Evolutionary conservation across 306 rosid species (phyloP), one percentile per base, ranked within the genome.

Genomic region (Cajanus cajan): DNA sequence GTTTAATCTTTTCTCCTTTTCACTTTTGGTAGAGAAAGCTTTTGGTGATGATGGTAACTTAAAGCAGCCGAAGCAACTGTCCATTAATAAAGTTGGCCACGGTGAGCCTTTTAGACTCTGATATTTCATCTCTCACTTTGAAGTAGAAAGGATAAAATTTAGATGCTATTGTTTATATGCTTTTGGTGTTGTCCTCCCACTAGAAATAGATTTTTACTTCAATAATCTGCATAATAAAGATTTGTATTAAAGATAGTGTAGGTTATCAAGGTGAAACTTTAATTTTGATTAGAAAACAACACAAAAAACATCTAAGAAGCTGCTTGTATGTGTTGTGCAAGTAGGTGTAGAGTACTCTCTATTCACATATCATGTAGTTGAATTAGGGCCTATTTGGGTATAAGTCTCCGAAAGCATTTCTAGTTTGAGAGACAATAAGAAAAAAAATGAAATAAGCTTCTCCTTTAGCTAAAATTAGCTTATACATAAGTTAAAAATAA

Each of bases 81-180:
- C 98, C 37, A 79, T 95, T 62, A 95, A 95, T 82, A 95, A 93
- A 89, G 98, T 90, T 85, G 97, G 98, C 54, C 99, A 95, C 24
- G 98, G 97, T 92, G 75, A 77, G 86, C 65, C 45, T 44, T 78
- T 19, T 50, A 62, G 44, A 39, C 12, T 70, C 5, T 76, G 16
- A 11, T 21, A 4, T 1, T 58, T 25, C 5, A 15, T 63, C 44
- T 8, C 21, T 68, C 54, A 33, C 5, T 77, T 13, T 73, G 28
- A 24, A 33, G 41, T 55, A 18, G 68, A 18, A 58, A 12, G 36
- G 64, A 15, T 6, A 61, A 31, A 33, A 2, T 10, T 31, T 61
- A 33, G 21, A 61, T 61, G 43, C 68, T 2, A 13, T 58, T 58
- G 9, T 12, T 58, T 58, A 16, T 57, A 13, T 59, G 21, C 21